phyloP scores from a whole-genome alignment of 2,329 filamentous ascomycete species.

The Fusarium decemcellulare region DNA sequence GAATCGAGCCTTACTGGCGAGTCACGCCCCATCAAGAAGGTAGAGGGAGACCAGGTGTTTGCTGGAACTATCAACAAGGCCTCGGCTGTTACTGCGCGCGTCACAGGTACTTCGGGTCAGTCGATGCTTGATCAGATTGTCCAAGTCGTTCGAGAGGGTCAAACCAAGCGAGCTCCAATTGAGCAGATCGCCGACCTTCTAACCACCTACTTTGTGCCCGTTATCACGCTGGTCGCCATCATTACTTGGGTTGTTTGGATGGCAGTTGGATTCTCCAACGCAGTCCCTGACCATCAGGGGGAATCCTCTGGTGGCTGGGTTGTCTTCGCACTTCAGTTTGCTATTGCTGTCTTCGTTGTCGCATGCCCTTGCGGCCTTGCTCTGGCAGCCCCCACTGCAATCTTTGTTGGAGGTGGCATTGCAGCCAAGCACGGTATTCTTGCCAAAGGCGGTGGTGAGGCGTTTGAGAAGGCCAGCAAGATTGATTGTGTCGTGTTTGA shows the following conservation, averaged over 20 bases:
- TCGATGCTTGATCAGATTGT: slow-evolving; percentile 89
- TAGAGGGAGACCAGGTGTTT: slow-evolving; percentile 74
- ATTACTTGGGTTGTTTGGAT: slow-evolving; percentile 82
- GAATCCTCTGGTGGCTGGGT: slow-evolving; percentile 75
- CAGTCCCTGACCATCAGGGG: slow-evolving; percentile 70
- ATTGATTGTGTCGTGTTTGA: slow-evolving; percentile 88
- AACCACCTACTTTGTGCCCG: slow-evolving; percentile 83
- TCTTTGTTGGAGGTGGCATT: slow-evolving; percentile 86
- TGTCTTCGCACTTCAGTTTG: slow-evolving; percentile 84
- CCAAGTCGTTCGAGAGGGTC: slow-evolving; percentile 81
- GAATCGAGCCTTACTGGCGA: slow-evolving; percentile 92
- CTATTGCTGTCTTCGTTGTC: slow-evolving; percentile 89
- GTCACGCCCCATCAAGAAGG: slow-evolving; percentile 76
- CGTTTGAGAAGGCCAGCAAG: slow-evolving; percentile 86
- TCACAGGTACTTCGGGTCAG: slow-evolving; percentile 75
- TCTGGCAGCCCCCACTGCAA: slow-evolving; percentile 87
- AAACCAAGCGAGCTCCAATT: slow-evolving; percentile 81
- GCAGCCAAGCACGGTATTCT: slow-evolving; percentile 86
- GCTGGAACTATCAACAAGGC: slow-evolving; percentile 83
- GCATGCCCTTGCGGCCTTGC: slow-evolving; percentile 89
- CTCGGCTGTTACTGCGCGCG: slow-evolving; percentile 71
- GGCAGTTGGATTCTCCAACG: slow-evolving; percentile 70
- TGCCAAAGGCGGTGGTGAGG: slow-evolving; percentile 87
- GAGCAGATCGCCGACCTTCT: slow-evolving; percentile 81
- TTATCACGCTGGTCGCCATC: slow-evolving; percentile 78